Evolutionary conservation across 208 protist species (phyloP).

Genomic region (Wallacemonas sp.): DNA sequence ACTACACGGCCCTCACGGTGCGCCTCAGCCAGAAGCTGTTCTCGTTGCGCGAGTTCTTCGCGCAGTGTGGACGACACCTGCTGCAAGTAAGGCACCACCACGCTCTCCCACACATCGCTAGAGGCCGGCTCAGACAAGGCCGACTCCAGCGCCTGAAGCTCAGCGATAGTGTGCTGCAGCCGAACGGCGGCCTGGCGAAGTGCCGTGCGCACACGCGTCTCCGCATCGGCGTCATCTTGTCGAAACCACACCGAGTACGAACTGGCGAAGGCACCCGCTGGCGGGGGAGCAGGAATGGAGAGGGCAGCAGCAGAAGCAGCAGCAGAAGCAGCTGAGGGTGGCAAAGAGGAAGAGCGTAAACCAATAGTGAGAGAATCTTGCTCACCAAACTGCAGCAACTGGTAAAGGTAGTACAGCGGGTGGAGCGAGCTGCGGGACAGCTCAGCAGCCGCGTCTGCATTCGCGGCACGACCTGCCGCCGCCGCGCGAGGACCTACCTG

Average conservation of each 20-base stretch:
- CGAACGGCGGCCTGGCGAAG: not conserved
- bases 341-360: too few species aligned
- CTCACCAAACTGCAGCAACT: not conserved
- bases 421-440: not conserved
- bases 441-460: not conserved
- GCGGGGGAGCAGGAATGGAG: not conserved
- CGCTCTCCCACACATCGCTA: not conserved
- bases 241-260: not conserved
- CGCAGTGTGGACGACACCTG: not conserved
- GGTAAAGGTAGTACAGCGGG: slow-evolving; percentile 6
- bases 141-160: not conserved
- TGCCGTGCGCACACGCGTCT: not conserved
- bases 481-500: too few species aligned
- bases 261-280: not conserved
- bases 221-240: not conserved
- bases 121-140: not conserved
- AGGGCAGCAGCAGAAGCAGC: not conserved
- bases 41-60: not conserved
- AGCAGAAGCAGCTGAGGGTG: too few species aligned
- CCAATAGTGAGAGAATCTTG: slow-evolving; percentile 1
- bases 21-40: not conserved
- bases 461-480: not conserved
- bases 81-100: not conserved
- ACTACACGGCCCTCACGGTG: not conserved
- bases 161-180: not conserved